Conservation (phyloP, 2,329 filamentous ascomycete species). For the Stachybotrys chartarum region DNA sequence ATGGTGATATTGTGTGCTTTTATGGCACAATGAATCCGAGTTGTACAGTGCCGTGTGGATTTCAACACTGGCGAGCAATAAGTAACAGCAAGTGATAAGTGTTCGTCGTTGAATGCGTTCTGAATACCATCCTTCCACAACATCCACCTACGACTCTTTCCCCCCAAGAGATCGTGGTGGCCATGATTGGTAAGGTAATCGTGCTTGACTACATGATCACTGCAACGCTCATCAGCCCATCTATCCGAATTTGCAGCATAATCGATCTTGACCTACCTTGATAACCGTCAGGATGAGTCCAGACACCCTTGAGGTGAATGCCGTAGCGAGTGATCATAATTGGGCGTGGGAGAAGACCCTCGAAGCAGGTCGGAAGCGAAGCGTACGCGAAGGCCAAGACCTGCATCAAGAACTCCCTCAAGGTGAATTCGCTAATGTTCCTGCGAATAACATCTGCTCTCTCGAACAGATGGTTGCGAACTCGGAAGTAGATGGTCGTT, state of each 20-base stretch:
- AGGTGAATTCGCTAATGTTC: slow-evolving; percentile 13
- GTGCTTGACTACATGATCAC: too few relatives aligned
- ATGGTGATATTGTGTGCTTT: too few relatives aligned
- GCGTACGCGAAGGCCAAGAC: slow-evolving; percentile 20
- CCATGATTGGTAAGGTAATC: too few relatives aligned
- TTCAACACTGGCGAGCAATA: too few relatives aligned
- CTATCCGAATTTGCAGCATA: not conserved
- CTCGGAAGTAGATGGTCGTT: slow-evolving; percentile 17
- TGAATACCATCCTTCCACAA: too few relatives aligned
- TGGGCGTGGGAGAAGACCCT: slow-evolving; percentile 21
- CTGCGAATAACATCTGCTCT: not conserved
- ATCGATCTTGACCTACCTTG: not conserved
- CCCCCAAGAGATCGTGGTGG: too few relatives aligned
- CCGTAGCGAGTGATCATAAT: slow-evolving; percentile 15
- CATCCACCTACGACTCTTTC: too few relatives aligned
- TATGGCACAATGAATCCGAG: too few relatives aligned
- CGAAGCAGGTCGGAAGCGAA: slow-evolving; percentile 18
- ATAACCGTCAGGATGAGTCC: not conserved
- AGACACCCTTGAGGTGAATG: not conserved
- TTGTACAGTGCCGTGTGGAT: too few relatives aligned
- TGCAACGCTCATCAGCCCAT: not conserved
- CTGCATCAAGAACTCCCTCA: slow-evolving; percentile 18
- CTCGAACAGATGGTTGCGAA: slow-evolving; percentile 4
- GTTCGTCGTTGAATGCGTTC: too few relatives aligned
- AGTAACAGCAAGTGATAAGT: too few relatives aligned